A percentile compares a stretch with the other conserved stretches of the same genome.
Evolutionary conservation across 176 grass and related monocot species (phyloP).

Genomic region (Phoenix roebelenii): DNA sequence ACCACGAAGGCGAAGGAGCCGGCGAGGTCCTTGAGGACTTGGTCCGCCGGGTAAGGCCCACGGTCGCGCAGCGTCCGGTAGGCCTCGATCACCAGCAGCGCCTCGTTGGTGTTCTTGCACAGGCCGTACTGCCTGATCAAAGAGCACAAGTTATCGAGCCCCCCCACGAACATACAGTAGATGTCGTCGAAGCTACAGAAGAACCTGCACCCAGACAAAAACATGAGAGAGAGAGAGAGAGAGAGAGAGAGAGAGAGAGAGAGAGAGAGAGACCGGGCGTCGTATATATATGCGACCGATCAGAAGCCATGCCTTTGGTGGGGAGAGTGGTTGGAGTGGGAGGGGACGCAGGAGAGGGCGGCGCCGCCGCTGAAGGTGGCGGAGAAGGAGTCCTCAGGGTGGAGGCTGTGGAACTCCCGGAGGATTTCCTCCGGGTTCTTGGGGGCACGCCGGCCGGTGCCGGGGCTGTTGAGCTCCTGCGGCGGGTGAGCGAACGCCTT

Average conservation of each 20-base stretch:
- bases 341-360: conserved; percentile 6
- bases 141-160: conserved; percentile 9
- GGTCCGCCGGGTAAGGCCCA: conserved; percentile 19
- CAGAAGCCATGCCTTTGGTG: background rate
- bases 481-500: conserved; percentile 10
- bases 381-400: conserved; percentile 9
- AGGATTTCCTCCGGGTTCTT: conserved; percentile 20
- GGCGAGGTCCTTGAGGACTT: conserved; percentile 13
- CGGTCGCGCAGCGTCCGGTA: conserved; percentile 21
- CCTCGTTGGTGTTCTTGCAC: conserved; percentile 7
- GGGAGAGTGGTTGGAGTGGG: background rate
- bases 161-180: conserved; percentile 12
- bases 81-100: conserved; percentile 17
- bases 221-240: no score
- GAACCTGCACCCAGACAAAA: background rate
- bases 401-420: conserved; percentile 7
- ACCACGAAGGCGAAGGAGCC: conserved; percentile 19
- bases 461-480: conserved; percentile 8
- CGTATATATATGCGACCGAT: no score
- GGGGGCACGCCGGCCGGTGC: background rate
- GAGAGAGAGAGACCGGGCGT: no score
- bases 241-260: no score
- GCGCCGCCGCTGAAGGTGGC: conserved; percentile 17
- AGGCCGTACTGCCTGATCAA: conserved; percentile 11
- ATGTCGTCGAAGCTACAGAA: conserved; percentile 13